Evolutionary conservation across 768 basidiomycete genomes (phyloP).

Genomic region (Sutorius australiensis): DNA sequence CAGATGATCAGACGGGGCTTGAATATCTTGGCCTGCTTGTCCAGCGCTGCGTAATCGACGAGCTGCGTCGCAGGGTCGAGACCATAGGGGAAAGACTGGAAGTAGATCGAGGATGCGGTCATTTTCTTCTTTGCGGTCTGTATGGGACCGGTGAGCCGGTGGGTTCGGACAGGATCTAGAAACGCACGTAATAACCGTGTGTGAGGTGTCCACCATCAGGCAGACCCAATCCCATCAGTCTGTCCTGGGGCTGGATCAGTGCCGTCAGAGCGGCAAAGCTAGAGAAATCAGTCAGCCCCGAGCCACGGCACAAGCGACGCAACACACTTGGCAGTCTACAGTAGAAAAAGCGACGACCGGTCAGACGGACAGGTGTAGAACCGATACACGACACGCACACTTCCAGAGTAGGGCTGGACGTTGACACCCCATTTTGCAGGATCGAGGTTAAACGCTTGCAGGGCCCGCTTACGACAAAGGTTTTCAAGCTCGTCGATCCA

Average conservation of each 20-base stretch:
- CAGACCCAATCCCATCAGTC: constrained; percentile 97
- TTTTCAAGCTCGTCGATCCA: constrained; percentile 94
- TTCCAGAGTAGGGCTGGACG: constrained; percentile 97
- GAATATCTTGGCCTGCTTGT: constrained; percentile 87
- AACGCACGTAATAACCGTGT: constrained; percentile 89
- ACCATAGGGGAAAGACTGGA: constrained; percentile 95
- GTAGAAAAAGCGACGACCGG: constrained; percentile 12
- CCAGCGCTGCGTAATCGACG: constrained; percentile 82
- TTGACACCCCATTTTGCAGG: constrained; percentile 95
- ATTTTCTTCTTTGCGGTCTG: constrained; percentile 99
- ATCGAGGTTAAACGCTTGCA: constrained; percentile 95
- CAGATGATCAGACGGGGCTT: constrained; percentile 95
- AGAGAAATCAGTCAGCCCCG: constrained; percentile 10
- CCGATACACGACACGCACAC: constrained; percentile 46
- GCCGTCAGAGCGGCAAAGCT: constrained; percentile 98
- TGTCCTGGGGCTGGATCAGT: constrained; percentile 93
- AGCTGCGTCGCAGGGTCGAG: constrained; percentile 80
- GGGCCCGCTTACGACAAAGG: constrained; percentile 92
- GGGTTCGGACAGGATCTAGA: background rate
- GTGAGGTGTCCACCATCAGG: constrained; percentile 97
- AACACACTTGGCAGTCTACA: constrained; percentile 82
- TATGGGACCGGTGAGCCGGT: constrained; percentile 3
- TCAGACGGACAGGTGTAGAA: background rate
- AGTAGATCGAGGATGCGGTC: constrained; percentile 99
- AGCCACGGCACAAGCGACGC: background rate